Conservation (phyloP, 495 filamentous ascomycete species). For the Trichodelitschia bisporula region DNA sequence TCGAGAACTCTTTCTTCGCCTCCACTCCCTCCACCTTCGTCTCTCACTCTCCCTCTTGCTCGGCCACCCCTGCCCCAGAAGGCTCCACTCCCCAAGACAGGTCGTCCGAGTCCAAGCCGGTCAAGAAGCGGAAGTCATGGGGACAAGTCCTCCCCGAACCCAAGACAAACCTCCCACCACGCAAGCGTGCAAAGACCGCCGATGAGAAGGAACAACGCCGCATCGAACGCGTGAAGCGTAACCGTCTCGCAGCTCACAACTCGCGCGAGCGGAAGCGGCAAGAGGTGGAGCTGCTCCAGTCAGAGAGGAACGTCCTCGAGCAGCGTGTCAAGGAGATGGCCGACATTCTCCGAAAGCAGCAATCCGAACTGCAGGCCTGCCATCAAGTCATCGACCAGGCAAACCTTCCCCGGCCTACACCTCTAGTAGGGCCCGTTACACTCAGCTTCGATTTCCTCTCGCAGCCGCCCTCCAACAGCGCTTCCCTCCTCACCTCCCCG, state of each 20-base stretch:
- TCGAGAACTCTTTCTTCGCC: no score
- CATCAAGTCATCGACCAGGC: conserved; percentile 17
- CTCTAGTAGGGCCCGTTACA: no score
- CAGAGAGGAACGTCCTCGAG: conserved; percentile 42
- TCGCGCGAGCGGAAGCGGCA: conserved; percentile 85
- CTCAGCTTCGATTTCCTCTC: no score
- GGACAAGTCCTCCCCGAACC: conserved; percentile 90
- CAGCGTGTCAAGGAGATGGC: conserved; percentile 35
- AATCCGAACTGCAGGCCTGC: conserved; percentile 30
- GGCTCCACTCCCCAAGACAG: no score
- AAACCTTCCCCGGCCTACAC: no score
- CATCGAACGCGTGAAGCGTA: conserved; percentile 88
- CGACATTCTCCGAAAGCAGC: conserved; percentile 38
- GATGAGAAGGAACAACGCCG: conserved; percentile 97
- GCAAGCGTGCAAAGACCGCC: conserved; percentile 91
- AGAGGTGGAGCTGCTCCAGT: conserved; percentile 76
- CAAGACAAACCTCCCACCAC: conserved; percentile 87
- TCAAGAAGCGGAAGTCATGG: conserved; percentile 98
- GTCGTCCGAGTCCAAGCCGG: no score
- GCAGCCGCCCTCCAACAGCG: conserved; percentile 11
- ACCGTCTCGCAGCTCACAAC: conserved; percentile 86
- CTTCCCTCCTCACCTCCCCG: not conserved
- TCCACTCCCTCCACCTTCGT: no score
- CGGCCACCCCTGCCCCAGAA: no score
- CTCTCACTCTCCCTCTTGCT: no score